These are phyloP conservation scores for Fusarium decemcellulare DNA, from an alignment of 2,329 filamentous ascomycete species.

Conservation along the genomic window DNA sequence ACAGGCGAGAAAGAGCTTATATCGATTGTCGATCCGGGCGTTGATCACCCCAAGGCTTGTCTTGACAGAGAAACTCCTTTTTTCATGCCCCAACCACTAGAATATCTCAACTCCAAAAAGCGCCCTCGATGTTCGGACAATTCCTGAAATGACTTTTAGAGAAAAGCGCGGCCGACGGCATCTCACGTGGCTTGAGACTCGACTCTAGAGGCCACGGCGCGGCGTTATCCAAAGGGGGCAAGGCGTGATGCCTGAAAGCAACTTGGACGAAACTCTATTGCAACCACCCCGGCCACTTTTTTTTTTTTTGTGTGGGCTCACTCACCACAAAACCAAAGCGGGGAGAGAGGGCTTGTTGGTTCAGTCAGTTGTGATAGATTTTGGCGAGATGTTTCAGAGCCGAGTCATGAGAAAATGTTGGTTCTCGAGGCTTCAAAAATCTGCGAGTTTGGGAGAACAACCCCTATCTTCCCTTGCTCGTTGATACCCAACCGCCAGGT, in stretches of 20 bases:
- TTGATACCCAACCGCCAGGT: too few relatives aligned
- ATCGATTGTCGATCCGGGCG: constrained; percentile 1
- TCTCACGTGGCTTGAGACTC: constrained; percentile 32
- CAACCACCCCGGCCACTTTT: constrained; percentile 16
- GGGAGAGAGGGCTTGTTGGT: not conserved
- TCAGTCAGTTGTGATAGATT: too few relatives aligned
- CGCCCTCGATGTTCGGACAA: not conserved
- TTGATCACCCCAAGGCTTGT: not conserved
- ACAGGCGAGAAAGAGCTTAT: not conserved
- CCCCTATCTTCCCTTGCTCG: too few relatives aligned
- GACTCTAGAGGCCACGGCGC: constrained; percentile 25
- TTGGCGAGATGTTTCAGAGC: too few relatives aligned
- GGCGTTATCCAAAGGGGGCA: constrained; percentile 41
- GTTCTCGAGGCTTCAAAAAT: too few relatives aligned
- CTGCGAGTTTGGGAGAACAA: too few relatives aligned
- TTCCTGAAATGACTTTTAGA: constrained; percentile 19
- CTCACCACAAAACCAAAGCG: not conserved
- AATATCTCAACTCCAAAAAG: not conserved
- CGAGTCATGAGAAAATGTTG: too few relatives aligned
- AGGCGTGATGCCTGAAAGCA: constrained; percentile 19
- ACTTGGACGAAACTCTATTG: constrained; percentile 39
- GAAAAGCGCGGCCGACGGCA: constrained; percentile 31
- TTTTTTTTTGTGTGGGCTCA: too few relatives aligned
- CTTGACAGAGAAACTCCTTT: constrained; percentile 5
- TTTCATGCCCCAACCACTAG: not conserved